Evolutionary conservation across 75 land plant genomes (phyloP), one percentile per base, ranked within the genome.

Genomic region (Sequoiadendron giganteum): DNA sequence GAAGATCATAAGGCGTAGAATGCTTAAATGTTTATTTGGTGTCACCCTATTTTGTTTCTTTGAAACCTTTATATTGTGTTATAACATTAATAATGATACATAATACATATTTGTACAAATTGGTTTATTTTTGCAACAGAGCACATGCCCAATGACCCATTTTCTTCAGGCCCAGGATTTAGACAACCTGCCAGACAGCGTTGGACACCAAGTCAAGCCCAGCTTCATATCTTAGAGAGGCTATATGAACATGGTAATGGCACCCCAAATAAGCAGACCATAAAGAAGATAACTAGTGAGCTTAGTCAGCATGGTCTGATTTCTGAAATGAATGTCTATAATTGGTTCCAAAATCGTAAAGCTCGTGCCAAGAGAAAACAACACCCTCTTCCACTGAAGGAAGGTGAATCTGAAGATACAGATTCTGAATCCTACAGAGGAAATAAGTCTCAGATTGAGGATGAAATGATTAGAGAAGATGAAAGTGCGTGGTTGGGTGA

Each of bases 331-430:
- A 92, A 92, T 70, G 93, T 92, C 40, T 92, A 92, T 72, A 92
- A 92, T 78, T 92, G 93, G 93, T 92, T 92, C 85, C 93, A 92
- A 83, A 92, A 92, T 84, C 90, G 93, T 75, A 92, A 91, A 84
- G 93, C 93, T 39, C 88, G 93, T 18, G 90, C 93, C 7, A 92
- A 91, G 89, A 89, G 93, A 70, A 92, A 91, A 54, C 93, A 89
- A 30, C 91, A 90, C 83, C 76, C 34, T 77, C 92, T 90, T 68
- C 45, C 92, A 65, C 89, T 70, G 9, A 91, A 87, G 78, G 89
- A 91, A 55, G 92, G 92, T 25, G 92, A 91, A 10, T 91, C 92
- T 61, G 92, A 91, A 78, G 92, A 91, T 68, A 90, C 92, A 48
- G 92, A 91, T 86, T 91, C 48, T 70, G 90, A 88, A n/a, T 88